Base-by-base conservation (phyloP, 768 basidiomycete genomes). In the Cystoderma amianthinum region DNA sequence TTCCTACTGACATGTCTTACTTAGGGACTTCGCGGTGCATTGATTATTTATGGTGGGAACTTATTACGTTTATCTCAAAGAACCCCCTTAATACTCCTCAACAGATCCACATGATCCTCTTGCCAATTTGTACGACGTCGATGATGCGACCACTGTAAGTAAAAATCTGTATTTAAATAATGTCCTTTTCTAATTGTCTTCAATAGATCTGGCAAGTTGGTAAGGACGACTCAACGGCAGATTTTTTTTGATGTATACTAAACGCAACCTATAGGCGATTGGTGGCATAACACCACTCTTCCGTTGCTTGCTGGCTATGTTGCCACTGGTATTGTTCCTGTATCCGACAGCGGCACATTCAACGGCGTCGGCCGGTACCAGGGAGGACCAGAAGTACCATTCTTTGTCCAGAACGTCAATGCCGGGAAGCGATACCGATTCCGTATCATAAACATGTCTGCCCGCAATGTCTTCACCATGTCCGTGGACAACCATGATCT, bases 361-460 rank as follows among this genome's bases (percentile, higher is more conserved):
- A 78, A 77, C 38, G 71, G 71, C 4, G 49, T 48, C 12, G 73
- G 71, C 12, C 69, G 75, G 37, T 65, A 49, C 50, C 42, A 55
- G 4, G 58, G 61, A 2, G 74, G 75, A 4, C 70, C 73, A 15
- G 36, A 34, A 7, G 55, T 59, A 3, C 55, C 64, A 0, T 62
- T 69, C 32, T 42, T 70, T 0, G 61, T 72, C 5, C 51, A 72
- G 43, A 63, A 66, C 41, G 72, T 79, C 34, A 42, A 51, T 2
- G 41, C 44, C 0, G 69, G 68, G 10, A 62, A 63, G 39, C 62
- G 73, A 25, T 79, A 79, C 51, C 70, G 78, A 32, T 68, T 80
- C 59, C 73, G 77, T 9, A 41, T 80, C 11, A 55, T 80, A 48
- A 68, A 67, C 39, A 63, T 62, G 18, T 72, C 74, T 15, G 76